Conservation (phyloP, 257 asterid species). For the Ocimum tenuiflorum region DNA sequence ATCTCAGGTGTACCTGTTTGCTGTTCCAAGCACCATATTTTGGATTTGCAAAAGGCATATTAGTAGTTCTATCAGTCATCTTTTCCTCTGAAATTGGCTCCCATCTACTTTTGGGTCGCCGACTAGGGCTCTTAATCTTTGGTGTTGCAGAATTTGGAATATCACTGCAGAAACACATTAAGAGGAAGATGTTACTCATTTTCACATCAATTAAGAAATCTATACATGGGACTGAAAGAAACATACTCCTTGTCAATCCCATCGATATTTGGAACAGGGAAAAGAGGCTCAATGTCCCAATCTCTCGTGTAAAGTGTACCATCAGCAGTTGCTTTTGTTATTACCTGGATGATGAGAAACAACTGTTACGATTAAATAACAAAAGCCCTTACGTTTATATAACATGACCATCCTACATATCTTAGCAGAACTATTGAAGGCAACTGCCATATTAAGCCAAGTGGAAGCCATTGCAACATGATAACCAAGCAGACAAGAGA, state of each 20-base stretch:
- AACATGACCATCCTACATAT: neutral
- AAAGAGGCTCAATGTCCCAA: constrained; percentile 95
- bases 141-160: constrained; percentile 32
- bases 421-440: neutral
- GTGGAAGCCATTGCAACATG: neutral
- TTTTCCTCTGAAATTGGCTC: constrained; percentile 78
- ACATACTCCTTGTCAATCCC: constrained; percentile 55
- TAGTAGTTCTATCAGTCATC: constrained; percentile 40
- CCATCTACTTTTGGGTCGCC: constrained; percentile 96
- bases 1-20: constrained; percentile 49
- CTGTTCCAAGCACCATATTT: constrained; percentile 68
- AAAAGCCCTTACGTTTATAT: neutral
- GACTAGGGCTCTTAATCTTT: constrained; percentile 69
- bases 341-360: constrained; percentile 44
- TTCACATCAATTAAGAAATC: neutral
- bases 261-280: constrained; percentile 53
- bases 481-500: neutral
- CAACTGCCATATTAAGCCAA: too few relatives aligned
- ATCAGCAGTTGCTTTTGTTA: constrained; percentile 78
- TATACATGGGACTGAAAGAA: constrained; percentile 15
- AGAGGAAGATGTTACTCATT: constrained; percentile 11
- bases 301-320: constrained; percentile 67
- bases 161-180: constrained; percentile 40
- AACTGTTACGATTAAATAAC: constrained; percentile 10
- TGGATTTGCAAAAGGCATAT: constrained; percentile 35